Evolutionary conservation across 2,329 filamentous ascomycete species (phyloP).

Genomic region (Clarireedia sp.): DNA sequence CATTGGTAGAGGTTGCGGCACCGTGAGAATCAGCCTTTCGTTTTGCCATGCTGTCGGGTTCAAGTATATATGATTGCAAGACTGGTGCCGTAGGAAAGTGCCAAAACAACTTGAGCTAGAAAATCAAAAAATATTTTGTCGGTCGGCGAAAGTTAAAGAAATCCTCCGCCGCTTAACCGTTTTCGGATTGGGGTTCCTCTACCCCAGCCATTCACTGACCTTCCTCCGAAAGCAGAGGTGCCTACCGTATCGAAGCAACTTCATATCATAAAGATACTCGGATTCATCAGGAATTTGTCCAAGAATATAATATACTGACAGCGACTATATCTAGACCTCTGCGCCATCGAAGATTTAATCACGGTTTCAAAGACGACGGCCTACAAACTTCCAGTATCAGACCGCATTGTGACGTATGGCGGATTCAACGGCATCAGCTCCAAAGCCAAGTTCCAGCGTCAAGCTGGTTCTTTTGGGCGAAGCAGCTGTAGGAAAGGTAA

Average conservation of each 20-base stretch:
- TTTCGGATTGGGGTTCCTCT: not conserved
- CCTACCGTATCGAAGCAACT: not conserved
- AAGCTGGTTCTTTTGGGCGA: slow-evolving; percentile 97
- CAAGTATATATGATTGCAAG: not conserved
- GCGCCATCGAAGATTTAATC: not conserved
- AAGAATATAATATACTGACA: not conserved
- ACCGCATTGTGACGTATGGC: slow-evolving; percentile 45
- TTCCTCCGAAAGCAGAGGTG: slow-evolving; percentile 7
- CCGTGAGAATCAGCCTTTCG: slow-evolving; percentile 27
- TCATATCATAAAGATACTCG: not conserved
- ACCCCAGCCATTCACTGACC: slow-evolving; percentile 2
- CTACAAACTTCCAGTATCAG: not conserved
- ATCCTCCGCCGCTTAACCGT: slow-evolving; percentile 1
- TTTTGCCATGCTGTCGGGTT: slow-evolving; percentile 26
- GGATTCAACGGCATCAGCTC: slow-evolving; percentile 64
- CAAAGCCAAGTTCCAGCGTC: slow-evolving; percentile 98
- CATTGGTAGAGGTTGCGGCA: slow-evolving; percentile 13
- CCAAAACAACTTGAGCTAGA: not conserved
- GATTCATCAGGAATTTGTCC: not conserved
- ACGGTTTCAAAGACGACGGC: not conserved
- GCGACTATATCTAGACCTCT: not conserved
- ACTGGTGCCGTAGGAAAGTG: not conserved
- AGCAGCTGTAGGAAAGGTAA: slow-evolving; percentile 95
- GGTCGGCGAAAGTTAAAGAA: not conserved
- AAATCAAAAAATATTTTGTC: slow-evolving; percentile 7